These are phyloP conservation scores for Ammopiptanthus mongolicus DNA, from an alignment of 306 rosid species.

Conservation along the genomic window DNA sequence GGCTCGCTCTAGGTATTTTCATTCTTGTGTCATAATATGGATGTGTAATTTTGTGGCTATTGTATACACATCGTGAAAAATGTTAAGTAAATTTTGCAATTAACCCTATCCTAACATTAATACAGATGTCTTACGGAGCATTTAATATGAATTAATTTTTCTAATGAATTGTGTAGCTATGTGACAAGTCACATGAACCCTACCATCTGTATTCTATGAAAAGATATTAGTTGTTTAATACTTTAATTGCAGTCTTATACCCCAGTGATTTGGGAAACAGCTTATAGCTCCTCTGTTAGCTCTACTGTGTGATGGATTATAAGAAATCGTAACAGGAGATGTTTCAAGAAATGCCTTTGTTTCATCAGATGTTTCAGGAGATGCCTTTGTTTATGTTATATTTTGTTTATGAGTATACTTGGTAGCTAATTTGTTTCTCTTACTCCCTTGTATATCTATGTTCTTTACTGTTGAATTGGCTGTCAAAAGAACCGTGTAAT, in stretches of 20 bases:
- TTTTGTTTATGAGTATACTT: background rate
- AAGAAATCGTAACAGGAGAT: background rate
- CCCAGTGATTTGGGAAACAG: background rate
- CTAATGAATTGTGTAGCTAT: background rate
- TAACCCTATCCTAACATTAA: background rate
- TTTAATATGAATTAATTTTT: background rate
- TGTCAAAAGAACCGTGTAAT: background rate
- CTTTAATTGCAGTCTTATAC: background rate
- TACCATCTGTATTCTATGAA: background rate
- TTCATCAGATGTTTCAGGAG: background rate
- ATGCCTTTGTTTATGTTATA: background rate
- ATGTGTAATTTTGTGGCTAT: background rate
- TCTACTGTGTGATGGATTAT: background rate
- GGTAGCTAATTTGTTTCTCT: background rate
- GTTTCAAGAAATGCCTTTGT: background rate
- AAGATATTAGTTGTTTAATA: background rate
- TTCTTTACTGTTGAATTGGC: conserved; percentile 2
- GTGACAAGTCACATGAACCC: background rate
- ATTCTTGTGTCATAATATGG: background rate
- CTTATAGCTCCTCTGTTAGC: background rate
- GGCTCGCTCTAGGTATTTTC: conserved; percentile 78
- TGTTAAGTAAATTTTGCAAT: background rate
- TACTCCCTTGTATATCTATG: background rate
- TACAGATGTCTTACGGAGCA: background rate
- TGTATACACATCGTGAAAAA: background rate